Evolutionary conservation across 2,329 filamentous ascomycete genomes (phyloP).

Genomic region (Xylariaceae sp.): DNA sequence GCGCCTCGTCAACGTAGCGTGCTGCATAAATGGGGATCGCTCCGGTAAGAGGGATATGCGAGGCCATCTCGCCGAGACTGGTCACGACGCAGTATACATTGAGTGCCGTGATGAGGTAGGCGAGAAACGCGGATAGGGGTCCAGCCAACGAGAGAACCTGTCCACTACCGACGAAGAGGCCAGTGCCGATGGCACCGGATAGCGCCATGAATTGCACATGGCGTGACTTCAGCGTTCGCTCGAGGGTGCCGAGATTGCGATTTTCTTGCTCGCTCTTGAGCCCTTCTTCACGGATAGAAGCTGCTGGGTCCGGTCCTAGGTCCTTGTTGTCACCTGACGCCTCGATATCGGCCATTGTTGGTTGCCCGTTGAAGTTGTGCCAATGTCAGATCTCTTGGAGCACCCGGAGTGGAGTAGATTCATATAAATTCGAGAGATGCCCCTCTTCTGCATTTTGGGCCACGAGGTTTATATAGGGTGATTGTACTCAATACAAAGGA

Average conservation of each 20-base stretch:
- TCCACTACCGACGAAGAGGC: conserved; percentile 41
- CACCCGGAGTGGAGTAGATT: not conserved
- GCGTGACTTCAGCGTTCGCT: conserved; percentile 36
- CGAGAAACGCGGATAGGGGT: conserved; percentile 38
- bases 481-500: not conserved
- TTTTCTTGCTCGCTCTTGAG: conserved; percentile 27
- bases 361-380: not conserved
- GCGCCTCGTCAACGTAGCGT: conserved; percentile 43
- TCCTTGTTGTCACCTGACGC: conserved; percentile 11
- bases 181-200: conserved; percentile 43
- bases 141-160: conserved; percentile 40
- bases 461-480: not conserved
- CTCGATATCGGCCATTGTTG: conserved; percentile 26
- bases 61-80: conserved; percentile 53
- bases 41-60: conserved; percentile 56
- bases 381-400: not conserved
- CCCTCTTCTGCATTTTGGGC: not conserved
- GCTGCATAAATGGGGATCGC: conserved; percentile 46
- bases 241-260: conserved; percentile 34
- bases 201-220: conserved; percentile 46
- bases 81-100: conserved; percentile 46
- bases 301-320: conserved; percentile 10
- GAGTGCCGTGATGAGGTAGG: conserved; percentile 41
- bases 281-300: conserved; percentile 18
- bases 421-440: too few species aligned